These are phyloP conservation scores for Cladophialophora carrionii DNA, from an alignment of 2,329 filamentous ascomycete genomes.

Conservation along the genomic window DNA sequence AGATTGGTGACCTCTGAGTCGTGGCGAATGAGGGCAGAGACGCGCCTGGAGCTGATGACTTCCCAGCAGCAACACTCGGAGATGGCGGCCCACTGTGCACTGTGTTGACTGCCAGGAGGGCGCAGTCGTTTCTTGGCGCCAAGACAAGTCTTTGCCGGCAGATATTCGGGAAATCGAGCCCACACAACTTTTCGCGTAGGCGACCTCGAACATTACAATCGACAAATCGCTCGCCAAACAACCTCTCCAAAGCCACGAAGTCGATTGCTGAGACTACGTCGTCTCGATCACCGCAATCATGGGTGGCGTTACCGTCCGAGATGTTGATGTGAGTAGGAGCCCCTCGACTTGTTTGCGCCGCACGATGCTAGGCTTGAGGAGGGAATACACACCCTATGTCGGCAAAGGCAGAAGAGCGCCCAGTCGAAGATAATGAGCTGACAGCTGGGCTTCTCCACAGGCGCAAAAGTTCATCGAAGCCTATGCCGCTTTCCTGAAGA, in stretches of 20 bases:
- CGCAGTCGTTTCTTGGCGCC: background rate
- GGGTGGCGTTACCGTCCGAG: constrained; percentile 69
- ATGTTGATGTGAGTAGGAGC: constrained; percentile 62
- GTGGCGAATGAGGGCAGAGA: background rate
- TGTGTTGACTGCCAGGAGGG: too few relatives aligned
- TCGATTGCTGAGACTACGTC: constrained; percentile 30
- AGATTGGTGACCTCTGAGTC: background rate
- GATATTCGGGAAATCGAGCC: constrained; percentile 14
- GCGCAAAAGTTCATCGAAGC: constrained; percentile 70
- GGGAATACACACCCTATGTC: background rate
- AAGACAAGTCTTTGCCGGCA: background rate
- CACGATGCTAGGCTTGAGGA: background rate
- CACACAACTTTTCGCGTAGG: constrained; percentile 23
- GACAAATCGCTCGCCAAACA: constrained; percentile 18
- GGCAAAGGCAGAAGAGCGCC: background rate
- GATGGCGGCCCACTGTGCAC: too few relatives aligned
- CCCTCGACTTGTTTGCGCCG: constrained; percentile 22
- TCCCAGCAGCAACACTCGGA: too few relatives aligned
- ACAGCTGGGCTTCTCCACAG: constrained; percentile 43
- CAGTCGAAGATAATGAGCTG: background rate
- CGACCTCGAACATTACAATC: constrained; percentile 15
- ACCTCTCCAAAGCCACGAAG: constrained; percentile 21
- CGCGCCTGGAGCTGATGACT: background rate
- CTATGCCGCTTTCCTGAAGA: constrained; percentile 71
- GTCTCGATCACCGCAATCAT: constrained; percentile 57